Evolutionary conservation across 176 grass and related monocot species (phyloP).

Genomic region (Eleusine coracana): DNA sequence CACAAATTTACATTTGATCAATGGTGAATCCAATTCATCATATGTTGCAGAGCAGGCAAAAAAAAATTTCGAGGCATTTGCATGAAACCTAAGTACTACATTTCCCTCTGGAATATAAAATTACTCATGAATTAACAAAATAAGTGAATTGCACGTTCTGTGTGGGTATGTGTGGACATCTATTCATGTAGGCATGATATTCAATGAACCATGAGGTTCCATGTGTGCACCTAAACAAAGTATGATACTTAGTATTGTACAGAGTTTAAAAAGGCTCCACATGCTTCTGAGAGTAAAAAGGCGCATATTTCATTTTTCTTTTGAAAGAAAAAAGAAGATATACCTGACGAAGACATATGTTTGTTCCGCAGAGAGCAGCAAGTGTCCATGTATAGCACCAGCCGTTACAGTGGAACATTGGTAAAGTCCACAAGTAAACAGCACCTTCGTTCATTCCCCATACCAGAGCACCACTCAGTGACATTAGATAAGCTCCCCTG

Average conservation of each 20-base stretch:
- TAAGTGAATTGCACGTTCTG: background rate
- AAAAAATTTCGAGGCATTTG: background rate
- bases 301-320: background rate
- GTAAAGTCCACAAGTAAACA: constrained; percentile 89
- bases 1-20: background rate
- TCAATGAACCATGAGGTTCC: background rate
- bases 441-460: constrained; percentile 78
- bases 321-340: background rate
- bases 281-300: constrained; percentile 18
- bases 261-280: constrained; percentile 1
- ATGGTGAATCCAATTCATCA: background rate
- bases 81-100: constrained; percentile 10
- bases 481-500: constrained; percentile 90
- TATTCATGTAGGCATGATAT: background rate
- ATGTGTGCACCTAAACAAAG: background rate
- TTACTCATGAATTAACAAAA: background rate
- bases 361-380: constrained; percentile 82
- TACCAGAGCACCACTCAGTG: constrained; percentile 63
- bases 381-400: constrained; percentile 92
- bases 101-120: background rate
- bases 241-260: background rate
- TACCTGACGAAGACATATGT: constrained; percentile 98
- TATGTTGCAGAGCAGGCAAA: background rate
- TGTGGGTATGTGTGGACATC: background rate
- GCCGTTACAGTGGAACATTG: constrained; percentile 96